A percentile compares a stretch with the other conserved stretches of the same genome.
These are phyloP conservation scores for Ophiorrhiza pumila DNA, from an alignment of 257 asterid species.

Conservation along the genomic window DNA sequence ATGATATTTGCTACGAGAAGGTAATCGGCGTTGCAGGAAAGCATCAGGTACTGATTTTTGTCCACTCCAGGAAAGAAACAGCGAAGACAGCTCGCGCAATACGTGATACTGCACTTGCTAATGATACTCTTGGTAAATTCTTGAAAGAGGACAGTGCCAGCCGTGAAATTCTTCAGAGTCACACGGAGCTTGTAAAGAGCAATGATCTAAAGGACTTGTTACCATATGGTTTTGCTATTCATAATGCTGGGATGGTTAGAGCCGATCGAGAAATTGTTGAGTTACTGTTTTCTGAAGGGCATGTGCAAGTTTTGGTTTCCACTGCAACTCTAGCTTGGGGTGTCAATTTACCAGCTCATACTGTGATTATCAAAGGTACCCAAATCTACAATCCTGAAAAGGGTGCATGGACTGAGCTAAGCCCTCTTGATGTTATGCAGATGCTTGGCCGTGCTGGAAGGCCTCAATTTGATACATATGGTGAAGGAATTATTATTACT, in stretches of 20 bases:
- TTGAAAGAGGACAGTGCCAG: slow-evolving; percentile 40
- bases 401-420: slow-evolving; percentile 46
- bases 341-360: slow-evolving; percentile 48
- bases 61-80: slow-evolving; percentile 47
- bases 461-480: slow-evolving; percentile 42
- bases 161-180: slow-evolving; percentile 40
- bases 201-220: slow-evolving; percentile 42
- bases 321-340: slow-evolving; percentile 52
- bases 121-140: slow-evolving; percentile 40
- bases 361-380: slow-evolving; percentile 46
- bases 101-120: slow-evolving; percentile 42
- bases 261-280: slow-evolving; percentile 43
- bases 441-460: slow-evolving; percentile 56
- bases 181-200: slow-evolving; percentile 44
- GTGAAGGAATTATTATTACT: slow-evolving; percentile 43
- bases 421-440: slow-evolving; percentile 47
- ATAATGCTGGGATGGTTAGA: slow-evolving; percentile 46
- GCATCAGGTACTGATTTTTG: slow-evolving; percentile 46
- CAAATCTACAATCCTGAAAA: slow-evolving; percentile 45
- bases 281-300: slow-evolving; percentile 35
- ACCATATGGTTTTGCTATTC: slow-evolving; percentile 46
- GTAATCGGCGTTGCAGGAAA: slow-evolving; percentile 38
- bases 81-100: slow-evolving; percentile 45
- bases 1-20: slow-evolving; percentile 45
- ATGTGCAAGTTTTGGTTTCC: slow-evolving; percentile 42